phyloP scores from a whole-genome alignment of 2,329 filamentous ascomycete genomes.

The Clonostachys byssicola region DNA sequence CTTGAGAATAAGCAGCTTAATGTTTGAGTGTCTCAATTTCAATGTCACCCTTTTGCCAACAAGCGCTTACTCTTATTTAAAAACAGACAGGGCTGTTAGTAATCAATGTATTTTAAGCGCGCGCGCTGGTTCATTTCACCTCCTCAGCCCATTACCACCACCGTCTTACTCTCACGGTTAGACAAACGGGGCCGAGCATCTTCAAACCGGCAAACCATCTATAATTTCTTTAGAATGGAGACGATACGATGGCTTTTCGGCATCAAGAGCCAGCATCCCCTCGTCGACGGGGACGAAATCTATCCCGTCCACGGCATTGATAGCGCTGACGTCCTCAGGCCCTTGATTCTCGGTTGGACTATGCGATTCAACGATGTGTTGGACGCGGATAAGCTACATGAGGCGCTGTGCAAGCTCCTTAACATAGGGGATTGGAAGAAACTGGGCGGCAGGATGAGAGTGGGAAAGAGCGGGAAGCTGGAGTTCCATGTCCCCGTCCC shows the following conservation, averaged over 20 bases:
- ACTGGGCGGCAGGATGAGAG: constrained; percentile 35
- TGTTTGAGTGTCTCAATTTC: too few relatives aligned
- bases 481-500: constrained; percentile 22
- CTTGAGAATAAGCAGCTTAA: too few relatives aligned
- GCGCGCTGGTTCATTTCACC: background rate
- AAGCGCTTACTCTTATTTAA: too few relatives aligned
- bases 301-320: constrained; percentile 25
- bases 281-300: constrained; percentile 11
- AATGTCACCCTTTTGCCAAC: too few relatives aligned
- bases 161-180: too few relatives aligned
- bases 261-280: background rate
- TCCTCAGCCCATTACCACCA: too few relatives aligned
- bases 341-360: constrained; percentile 21
- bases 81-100: too few relatives aligned
- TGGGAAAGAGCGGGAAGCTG: constrained; percentile 18
- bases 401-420: constrained; percentile 27
- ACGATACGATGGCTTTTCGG: background rate
- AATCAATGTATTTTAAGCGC: too few relatives aligned
- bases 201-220: too few relatives aligned
- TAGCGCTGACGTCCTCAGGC: constrained; percentile 12
- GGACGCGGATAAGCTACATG: constrained; percentile 29
- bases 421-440: constrained; percentile 39
- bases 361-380: constrained; percentile 41
- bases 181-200: too few relatives aligned
- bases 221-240: too few relatives aligned